Evolutionary conservation across 106 monocot genomes (phyloP).

Genomic region (Dioscorea dumetorum): DNA sequence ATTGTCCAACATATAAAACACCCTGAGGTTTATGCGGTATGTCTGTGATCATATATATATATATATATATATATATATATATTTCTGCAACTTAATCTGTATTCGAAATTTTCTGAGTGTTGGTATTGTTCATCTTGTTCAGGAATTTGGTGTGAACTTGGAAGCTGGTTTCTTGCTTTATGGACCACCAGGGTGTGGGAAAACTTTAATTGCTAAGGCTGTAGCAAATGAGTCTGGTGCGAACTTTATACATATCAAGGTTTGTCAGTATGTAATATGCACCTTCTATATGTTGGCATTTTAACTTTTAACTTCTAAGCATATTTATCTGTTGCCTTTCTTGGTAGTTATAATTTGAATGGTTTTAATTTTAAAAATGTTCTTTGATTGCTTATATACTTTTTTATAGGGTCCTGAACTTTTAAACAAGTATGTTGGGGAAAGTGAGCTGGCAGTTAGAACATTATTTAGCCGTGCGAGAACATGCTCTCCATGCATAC

Average conservation of each 20-base stretch:
- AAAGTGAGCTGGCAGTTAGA: constrained; percentile 83
- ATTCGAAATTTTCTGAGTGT: neutral
- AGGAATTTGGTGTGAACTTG: constrained; percentile 73
- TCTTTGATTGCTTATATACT: neutral
- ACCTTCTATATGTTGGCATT: neutral
- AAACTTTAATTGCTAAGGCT: constrained; percentile 96
- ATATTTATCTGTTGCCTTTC: neutral
- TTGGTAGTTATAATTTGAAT: neutral
- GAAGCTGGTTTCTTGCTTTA: constrained; percentile 79
- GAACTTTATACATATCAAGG: constrained; percentile 96
- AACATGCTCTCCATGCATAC: constrained; percentile 86
- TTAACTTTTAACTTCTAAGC: too few relatives aligned
- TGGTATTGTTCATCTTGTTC: constrained; percentile 10
- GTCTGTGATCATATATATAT: neutral
- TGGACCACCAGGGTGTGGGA: constrained; percentile 98
- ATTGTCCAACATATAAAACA: constrained; percentile 72
- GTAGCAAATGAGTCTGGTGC: constrained; percentile 89
- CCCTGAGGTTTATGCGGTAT: constrained; percentile 80
- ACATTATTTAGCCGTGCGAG: constrained; percentile 84
- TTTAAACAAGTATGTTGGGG: constrained; percentile 93
- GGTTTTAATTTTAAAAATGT: neutral
- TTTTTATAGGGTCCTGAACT: constrained; percentile 72
- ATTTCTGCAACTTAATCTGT: neutral
- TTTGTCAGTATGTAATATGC: constrained; percentile 3
- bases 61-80: too few relatives aligned